Conservation (phyloP, 2,329 filamentous ascomycete genomes). For the Paraconiothyrium sp. region DNA sequence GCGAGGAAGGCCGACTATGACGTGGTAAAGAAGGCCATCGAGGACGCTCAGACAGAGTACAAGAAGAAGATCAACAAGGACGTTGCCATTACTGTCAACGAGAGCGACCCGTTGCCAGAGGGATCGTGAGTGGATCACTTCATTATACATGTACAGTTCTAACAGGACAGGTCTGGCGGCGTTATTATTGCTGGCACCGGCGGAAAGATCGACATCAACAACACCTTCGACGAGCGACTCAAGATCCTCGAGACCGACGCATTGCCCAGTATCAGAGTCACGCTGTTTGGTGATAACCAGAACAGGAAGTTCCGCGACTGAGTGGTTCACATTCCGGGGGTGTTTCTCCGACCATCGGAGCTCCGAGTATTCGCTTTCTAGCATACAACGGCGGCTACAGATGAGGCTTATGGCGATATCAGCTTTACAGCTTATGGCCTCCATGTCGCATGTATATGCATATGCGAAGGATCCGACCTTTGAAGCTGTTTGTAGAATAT, state of each 20-base stretch:
- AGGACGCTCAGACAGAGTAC: conserved; percentile 81
- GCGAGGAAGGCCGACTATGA: conserved; percentile 83
- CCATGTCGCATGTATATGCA: conserved; percentile 16
- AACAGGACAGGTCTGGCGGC: conserved; percentile 76
- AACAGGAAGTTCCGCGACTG: conserved; percentile 97
- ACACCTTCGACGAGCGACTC: conserved; percentile 94
- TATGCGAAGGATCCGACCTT: conserved; percentile 8
- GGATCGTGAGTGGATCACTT: conserved; percentile 71
- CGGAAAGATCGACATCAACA: conserved; percentile 98
- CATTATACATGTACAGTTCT: conserved; percentile 10
- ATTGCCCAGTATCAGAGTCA: conserved; percentile 83
- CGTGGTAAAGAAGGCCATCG: conserved; percentile 78
- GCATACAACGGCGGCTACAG: conserved; percentile 1
- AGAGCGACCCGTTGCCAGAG: conserved; percentile 80
- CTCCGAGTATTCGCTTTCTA: conserved; percentile 1
- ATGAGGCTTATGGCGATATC: conserved; percentile 7
- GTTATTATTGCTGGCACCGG: conserved; percentile 79
- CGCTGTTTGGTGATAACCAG: conserved; percentile 91
- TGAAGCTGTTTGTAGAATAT: conserved; percentile 30
- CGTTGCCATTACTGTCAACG: conserved; percentile 75
- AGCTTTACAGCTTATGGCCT: conserved; percentile 8
- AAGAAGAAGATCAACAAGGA: conserved; percentile 80
- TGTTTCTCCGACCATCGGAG: not conserved
- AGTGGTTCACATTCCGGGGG: conserved; percentile 22
- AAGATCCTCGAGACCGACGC: conserved; percentile 84